Evolutionary conservation across 441 rosid genomes (phyloP).

Genomic region (Manihot esculenta): DNA sequence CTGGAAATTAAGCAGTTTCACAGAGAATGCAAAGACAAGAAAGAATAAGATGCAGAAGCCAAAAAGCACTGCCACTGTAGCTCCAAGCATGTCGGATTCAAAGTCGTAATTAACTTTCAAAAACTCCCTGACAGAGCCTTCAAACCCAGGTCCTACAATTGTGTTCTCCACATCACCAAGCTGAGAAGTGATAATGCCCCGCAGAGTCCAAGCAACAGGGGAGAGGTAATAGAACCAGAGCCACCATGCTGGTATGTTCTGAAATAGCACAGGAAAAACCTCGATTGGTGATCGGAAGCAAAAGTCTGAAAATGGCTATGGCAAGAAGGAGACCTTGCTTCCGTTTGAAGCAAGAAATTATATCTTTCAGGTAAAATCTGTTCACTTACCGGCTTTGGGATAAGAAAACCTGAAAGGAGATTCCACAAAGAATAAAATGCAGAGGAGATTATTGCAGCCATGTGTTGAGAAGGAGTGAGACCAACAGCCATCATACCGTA

Average conservation of each 20-base stretch:
- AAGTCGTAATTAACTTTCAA: constrained; percentile 49
- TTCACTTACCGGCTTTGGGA: constrained; percentile 79
- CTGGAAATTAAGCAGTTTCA: constrained; percentile 77
- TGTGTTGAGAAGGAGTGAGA: constrained; percentile 71
- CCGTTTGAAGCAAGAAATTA: neutral
- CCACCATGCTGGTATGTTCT: constrained; percentile 88
- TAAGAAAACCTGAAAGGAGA: constrained; percentile 87
- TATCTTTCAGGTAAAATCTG: neutral
- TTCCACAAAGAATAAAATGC: constrained; percentile 97
- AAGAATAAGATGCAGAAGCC: constrained; percentile 66
- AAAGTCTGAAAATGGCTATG: neutral
- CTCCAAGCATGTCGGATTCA: constrained; percentile 49
- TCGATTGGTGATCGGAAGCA: neutral
- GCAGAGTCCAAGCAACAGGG: constrained; percentile 85
- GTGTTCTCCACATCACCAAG: constrained; percentile 72
- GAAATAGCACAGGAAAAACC: constrained; percentile 17
- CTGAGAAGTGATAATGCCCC: constrained; percentile 71
- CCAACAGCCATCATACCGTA: constrained; percentile 98
- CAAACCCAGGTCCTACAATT: constrained; percentile 49
- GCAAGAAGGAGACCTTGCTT: neutral
- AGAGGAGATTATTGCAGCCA: constrained; percentile 85
- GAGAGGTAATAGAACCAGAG: constrained; percentile 84
- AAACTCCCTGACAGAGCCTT: constrained; percentile 61
- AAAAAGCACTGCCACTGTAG: constrained; percentile 49
- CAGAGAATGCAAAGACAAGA: constrained; percentile 51